Conservation (phyloP, 441 rosid genomes). For the Rhodomyrtus psidioides region DNA sequence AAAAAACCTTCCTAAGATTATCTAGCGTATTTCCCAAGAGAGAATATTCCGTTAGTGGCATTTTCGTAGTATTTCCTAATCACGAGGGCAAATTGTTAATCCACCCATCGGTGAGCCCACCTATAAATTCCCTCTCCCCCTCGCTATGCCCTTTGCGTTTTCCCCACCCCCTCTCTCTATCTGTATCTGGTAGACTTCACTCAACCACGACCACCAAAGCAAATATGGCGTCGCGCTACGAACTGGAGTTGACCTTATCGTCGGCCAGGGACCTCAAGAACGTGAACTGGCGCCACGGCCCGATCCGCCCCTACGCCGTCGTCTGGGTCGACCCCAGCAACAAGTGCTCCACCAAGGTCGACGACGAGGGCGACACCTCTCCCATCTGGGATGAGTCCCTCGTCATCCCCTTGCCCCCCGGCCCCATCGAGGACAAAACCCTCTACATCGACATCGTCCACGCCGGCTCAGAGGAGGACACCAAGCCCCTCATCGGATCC, state of each 20-base stretch:
- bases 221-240: neutral
- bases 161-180: neutral
- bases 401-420: conserved; percentile 28
- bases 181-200: neutral
- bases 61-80: neutral
- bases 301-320: neutral
- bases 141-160: neutral
- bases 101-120: neutral
- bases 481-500: conserved; percentile 78
- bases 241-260: neutral
- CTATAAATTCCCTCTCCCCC: neutral
- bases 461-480: conserved; percentile 53
- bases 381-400: conserved; percentile 63
- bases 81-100: neutral
- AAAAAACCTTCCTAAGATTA: neutral
- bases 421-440: conserved; percentile 29
- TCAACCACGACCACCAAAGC: neutral
- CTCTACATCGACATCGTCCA: conserved; percentile 66
- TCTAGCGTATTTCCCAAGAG: neutral
- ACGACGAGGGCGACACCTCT: conserved; percentile 54
- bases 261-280: conserved; percentile 1
- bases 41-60: neutral
- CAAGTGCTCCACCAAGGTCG: conserved; percentile 57
- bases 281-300: neutral
- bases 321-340: conserved; percentile 53